Conservation (phyloP, 2,329 filamentous ascomycete genomes). For the Diaporthe sp. region DNA sequence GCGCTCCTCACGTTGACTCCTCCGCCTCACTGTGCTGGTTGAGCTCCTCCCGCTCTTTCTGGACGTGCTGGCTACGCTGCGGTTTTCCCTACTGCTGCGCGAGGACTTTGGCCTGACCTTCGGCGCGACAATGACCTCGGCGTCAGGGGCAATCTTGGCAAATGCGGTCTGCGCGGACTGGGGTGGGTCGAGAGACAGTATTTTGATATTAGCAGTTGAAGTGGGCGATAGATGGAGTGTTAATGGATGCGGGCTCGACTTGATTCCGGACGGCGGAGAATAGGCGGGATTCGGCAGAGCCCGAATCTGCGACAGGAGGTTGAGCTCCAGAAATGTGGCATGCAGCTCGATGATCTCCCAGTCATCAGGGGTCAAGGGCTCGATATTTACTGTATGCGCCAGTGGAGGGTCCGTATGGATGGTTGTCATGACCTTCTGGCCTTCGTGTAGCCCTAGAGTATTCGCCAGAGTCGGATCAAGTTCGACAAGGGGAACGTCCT, state of each 20-base stretch:
- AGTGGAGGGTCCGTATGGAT: slow-evolving; percentile 92
- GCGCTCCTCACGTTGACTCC: slow-evolving; percentile 72
- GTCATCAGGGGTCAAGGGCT: slow-evolving; percentile 93
- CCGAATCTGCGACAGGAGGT: slow-evolving; percentile 92
- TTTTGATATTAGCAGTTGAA: slow-evolving; percentile 91
- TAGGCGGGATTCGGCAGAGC: slow-evolving; percentile 89
- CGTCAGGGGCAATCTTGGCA: slow-evolving; percentile 92
- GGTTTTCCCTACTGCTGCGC: slow-evolving; percentile 77
- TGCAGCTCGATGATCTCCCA: slow-evolving; percentile 99
- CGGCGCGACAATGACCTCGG: slow-evolving; percentile 96
- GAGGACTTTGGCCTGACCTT: slow-evolving; percentile 83
- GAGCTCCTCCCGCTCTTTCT: slow-evolving; percentile 83
- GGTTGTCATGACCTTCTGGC: slow-evolving; percentile 79
- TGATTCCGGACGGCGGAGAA: slow-evolving; percentile 62
- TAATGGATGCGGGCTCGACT: slow-evolving; percentile 78
- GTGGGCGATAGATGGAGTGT: slow-evolving; percentile 95
- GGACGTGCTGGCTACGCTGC: slow-evolving; percentile 84
- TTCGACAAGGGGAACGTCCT: slow-evolving; percentile 84
- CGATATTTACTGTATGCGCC: slow-evolving; percentile 95
- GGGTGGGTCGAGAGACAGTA: slow-evolving; percentile 85
- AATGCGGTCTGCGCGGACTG: slow-evolving; percentile 79
- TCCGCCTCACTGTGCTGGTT: slow-evolving; percentile 74
- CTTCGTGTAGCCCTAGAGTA: slow-evolving; percentile 82
- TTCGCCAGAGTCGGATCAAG: slow-evolving; percentile 88
- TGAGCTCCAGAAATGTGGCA: slow-evolving; percentile 94